Percentiles rank a stretch among this genome's conserved stretches.
phyloP scores from a whole-genome alignment of 2,329 filamentous ascomycete species.

The Exophiala alcalophila region DNA sequence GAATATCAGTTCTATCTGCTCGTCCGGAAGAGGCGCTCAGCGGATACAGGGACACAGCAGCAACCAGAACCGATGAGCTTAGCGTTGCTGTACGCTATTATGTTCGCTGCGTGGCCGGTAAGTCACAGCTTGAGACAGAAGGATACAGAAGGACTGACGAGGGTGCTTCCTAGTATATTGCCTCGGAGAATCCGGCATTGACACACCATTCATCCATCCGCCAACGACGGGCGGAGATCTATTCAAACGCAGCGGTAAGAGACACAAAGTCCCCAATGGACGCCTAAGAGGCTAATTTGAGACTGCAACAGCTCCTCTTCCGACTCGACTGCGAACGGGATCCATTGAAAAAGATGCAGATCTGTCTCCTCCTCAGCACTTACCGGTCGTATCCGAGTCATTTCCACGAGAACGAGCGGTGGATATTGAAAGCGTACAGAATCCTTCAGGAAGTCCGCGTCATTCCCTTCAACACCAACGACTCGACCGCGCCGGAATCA shows the following conservation, averaged over 20 bases:
- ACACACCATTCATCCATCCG: neutral
- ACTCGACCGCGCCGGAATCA: neutral
- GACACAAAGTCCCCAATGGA: no score
- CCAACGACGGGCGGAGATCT: neutral
- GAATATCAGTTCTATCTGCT: neutral
- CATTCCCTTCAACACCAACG: neutral
- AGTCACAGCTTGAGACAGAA: neutral
- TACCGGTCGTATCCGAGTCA: neutral
- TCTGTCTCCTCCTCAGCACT: conserved; percentile 1
- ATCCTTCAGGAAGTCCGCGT: neutral
- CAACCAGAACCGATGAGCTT: neutral
- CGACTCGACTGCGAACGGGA: neutral
- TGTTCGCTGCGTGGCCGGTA: neutral
- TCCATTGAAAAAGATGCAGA: neutral
- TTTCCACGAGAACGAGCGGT: neutral
- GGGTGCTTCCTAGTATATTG: neutral
- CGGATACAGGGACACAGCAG: no score
- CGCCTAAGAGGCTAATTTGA: neutral
- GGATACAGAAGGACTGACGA: no score
- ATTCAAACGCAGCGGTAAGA: neutral
- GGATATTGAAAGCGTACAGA: neutral
- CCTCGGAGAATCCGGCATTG: neutral
- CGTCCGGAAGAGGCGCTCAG: no score
- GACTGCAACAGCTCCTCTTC: neutral
- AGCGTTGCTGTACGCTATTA: neutral